phyloP scores from a whole-genome alignment of 441 rosid genomes.

The Populus trichocarpa region DNA sequence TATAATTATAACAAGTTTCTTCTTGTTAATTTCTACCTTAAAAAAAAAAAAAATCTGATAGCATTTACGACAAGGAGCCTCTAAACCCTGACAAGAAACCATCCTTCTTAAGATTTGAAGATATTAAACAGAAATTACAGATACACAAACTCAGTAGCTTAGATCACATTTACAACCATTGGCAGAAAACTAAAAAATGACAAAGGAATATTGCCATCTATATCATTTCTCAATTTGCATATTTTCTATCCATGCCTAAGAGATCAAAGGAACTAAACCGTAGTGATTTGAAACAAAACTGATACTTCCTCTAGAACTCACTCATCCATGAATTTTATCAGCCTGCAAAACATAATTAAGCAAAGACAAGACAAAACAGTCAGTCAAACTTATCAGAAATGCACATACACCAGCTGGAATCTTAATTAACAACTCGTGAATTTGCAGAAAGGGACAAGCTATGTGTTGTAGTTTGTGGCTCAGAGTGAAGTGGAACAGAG shows the following conservation, averaged over 20 bases:
- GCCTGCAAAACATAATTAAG: constrained; percentile 24
- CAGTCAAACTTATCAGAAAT: neutral
- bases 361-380: neutral
- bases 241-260: neutral
- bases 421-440: neutral
- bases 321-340: constrained; percentile 29
- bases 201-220: neutral
- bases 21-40: neutral
- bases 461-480: neutral
- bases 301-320: neutral
- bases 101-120: neutral
- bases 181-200: neutral
- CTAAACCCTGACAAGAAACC: neutral
- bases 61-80: neutral
- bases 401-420: neutral
- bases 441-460: neutral
- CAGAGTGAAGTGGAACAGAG: too few relatives aligned
- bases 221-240: neutral
- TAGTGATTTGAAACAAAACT: neutral
- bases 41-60: neutral
- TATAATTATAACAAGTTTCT: neutral
- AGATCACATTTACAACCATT: neutral
- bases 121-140: neutral
- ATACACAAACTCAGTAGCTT: neutral
- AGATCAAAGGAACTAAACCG: neutral